A percentile compares a stretch with the other conserved stretches of the same genome.
Conservation (phyloP, 1,284 basidiomycete species). For the Cryptococcus deneoformans region DNA sequence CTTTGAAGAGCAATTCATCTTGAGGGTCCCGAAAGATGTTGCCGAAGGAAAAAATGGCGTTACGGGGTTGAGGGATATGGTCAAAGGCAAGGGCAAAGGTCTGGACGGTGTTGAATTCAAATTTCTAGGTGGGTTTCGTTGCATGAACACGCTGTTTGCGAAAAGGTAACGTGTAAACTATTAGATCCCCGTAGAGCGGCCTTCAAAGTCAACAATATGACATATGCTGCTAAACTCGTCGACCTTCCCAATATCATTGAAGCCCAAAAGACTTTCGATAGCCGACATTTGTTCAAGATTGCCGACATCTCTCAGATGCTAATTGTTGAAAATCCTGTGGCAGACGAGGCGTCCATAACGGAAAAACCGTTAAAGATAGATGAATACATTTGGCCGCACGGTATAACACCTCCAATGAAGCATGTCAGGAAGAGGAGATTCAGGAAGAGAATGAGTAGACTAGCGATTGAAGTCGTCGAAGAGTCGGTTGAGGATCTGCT, state of each 20-base stretch:
- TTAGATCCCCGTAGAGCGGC: slow-evolving; percentile 86
- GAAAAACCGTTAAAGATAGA: slow-evolving; percentile 75
- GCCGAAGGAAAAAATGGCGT: slow-evolving; percentile 39
- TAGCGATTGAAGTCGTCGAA: slow-evolving; percentile 96
- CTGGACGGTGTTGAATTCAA: slow-evolving; percentile 92
- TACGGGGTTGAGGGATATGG: slow-evolving; percentile 68
- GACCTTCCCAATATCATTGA: slow-evolving; percentile 95
- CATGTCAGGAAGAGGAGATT: slow-evolving; percentile 92
- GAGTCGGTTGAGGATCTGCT: slow-evolving; percentile 91
- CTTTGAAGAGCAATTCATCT: slow-evolving; percentile 97
- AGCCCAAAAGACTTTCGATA: slow-evolving; percentile 94
- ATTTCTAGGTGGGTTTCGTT: slow-evolving; percentile 72
- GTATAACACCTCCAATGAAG: slow-evolving; percentile 89
- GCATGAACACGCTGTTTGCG: background rate
- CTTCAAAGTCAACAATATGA: slow-evolving; percentile 78
- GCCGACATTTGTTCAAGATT: slow-evolving; percentile 96
- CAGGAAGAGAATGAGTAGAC: slow-evolving; percentile 58
- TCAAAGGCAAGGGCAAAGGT: slow-evolving; percentile 70
- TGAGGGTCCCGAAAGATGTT: slow-evolving; percentile 74
- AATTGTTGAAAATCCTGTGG: slow-evolving; percentile 73
- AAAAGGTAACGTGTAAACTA: background rate
- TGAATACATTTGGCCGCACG: slow-evolving; percentile 97
- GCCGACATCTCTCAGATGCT: slow-evolving; percentile 99
- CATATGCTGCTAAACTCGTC: slow-evolving; percentile 89
- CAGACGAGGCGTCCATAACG: slow-evolving; percentile 60